phyloP scores from a whole-genome alignment of 768 basidiomycete genomes.

The Steccherinum ochraceum region DNA sequence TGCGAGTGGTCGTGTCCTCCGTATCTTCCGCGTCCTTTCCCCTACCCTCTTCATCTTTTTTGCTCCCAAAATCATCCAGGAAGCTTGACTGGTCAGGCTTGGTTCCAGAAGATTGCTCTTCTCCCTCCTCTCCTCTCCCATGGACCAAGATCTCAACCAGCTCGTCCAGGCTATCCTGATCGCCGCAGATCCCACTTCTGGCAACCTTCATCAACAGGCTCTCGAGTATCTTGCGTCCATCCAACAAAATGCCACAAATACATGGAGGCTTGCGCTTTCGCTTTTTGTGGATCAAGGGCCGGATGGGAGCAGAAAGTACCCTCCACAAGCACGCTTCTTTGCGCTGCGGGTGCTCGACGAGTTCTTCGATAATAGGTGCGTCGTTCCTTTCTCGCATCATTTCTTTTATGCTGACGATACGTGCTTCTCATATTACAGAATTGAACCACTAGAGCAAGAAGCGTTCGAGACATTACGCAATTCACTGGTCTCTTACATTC shows the following conservation, averaged over 20 bases:
- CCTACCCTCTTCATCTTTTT: background rate
- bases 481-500: conserved; percentile 75
- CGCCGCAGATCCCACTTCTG: conserved; percentile 75
- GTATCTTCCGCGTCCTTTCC: background rate
- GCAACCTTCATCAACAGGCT: conserved; percentile 75
- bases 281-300: conserved; percentile 61
- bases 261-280: conserved; percentile 77
- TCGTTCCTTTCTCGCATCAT: conserved; percentile 9
- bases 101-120: conserved; percentile 2
- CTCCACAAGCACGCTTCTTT: conserved; percentile 71
- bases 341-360: conserved; percentile 77
- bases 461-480: conserved; percentile 69
- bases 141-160: conserved; percentile 74
- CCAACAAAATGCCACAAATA: conserved; percentile 65
- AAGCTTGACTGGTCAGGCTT: background rate
- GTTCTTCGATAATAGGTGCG: conserved; percentile 78
- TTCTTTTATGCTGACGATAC: background rate
- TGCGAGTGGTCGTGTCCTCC: no score
- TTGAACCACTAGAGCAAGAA: conserved; percentile 62
- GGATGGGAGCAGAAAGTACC: conserved; percentile 61
- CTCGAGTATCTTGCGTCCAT: conserved; percentile 75
- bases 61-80: background rate
- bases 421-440: conserved; percentile 30
- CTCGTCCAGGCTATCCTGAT: conserved; percentile 82
- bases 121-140: conserved; percentile 23